These are phyloP conservation scores for Trichoderma gamsii DNA, from an alignment of 495 filamentous ascomycete species.

Conservation along the genomic window DNA sequence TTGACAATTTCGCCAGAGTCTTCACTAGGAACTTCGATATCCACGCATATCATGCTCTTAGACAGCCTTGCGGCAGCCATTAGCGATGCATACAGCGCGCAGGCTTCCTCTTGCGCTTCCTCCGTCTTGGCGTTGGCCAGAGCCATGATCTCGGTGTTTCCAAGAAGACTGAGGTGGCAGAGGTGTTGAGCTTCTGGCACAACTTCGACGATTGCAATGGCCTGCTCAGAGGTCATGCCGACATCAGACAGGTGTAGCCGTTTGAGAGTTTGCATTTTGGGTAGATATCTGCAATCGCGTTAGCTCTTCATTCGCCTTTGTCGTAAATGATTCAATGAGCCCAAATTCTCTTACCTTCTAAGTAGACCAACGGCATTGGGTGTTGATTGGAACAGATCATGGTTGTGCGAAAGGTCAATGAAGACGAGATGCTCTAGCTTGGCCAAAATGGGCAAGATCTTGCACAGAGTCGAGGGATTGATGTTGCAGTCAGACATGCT, in stretches of 20 bases:
- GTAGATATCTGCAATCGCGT: constrained; percentile 54
- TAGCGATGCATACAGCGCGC: constrained; percentile 85
- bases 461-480: constrained; percentile 60
- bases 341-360: constrained; percentile 49
- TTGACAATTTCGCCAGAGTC: constrained; percentile 84
- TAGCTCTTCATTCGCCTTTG: constrained; percentile 2
- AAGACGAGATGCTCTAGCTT: constrained; percentile 73
- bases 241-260: constrained; percentile 85
- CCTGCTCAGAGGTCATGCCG: constrained; percentile 76
- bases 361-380: constrained; percentile 72
- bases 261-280: constrained; percentile 72
- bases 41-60: constrained; percentile 75
- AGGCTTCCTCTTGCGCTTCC: constrained; percentile 80
- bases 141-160: constrained; percentile 66
- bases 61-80: constrained; percentile 85
- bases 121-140: constrained; percentile 65
- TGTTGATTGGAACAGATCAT: constrained; percentile 63
- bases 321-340: background rate
- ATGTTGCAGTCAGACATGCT: constrained; percentile 86
- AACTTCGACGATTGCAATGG: constrained; percentile 82
- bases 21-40: constrained; percentile 78
- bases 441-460: constrained; percentile 68
- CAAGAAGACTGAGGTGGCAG: constrained; percentile 81
- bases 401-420: constrained; percentile 88
- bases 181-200: constrained; percentile 77